phyloP scores from a whole-genome alignment of 257 asterid species.

The Capsicum pubescens region DNA sequence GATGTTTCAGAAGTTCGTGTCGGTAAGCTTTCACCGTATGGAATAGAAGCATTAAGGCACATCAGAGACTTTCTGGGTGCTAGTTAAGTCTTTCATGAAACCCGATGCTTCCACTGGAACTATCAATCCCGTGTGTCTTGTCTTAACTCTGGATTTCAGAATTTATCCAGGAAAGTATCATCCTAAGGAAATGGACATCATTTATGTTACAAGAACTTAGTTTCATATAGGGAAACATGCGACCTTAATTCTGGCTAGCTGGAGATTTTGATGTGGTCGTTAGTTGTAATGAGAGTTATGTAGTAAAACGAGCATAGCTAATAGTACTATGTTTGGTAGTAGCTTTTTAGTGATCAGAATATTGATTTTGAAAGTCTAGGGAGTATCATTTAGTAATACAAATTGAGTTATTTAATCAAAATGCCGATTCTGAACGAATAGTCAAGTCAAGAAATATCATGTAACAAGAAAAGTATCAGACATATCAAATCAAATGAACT shows the following conservation, averaged over 20 bases:
- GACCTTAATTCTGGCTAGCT: neutral
- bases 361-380: neutral
- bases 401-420: neutral
- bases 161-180: slow-evolving; percentile 73
- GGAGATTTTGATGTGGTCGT: slow-evolving; percentile 19
- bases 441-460: neutral
- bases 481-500: neutral
- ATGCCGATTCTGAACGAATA: neutral
- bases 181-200: slow-evolving; percentile 33
- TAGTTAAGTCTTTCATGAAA: slow-evolving; percentile 63
- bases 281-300: neutral
- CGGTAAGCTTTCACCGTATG: slow-evolving; percentile 81
- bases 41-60: slow-evolving; percentile 70
- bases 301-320: neutral
- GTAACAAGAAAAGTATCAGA: neutral
- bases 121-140: slow-evolving; percentile 78
- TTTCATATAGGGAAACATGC: neutral
- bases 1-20: slow-evolving; percentile 91
- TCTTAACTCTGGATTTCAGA: slow-evolving; percentile 83
- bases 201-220: neutral
- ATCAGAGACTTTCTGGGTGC: slow-evolving; percentile 75
- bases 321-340: neutral
- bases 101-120: slow-evolving; percentile 82
- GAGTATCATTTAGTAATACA: neutral
- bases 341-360: neutral